Evolutionary conservation across 768 basidiomycete species (phyloP).

Genomic region (Pleurotus platypus): DNA sequence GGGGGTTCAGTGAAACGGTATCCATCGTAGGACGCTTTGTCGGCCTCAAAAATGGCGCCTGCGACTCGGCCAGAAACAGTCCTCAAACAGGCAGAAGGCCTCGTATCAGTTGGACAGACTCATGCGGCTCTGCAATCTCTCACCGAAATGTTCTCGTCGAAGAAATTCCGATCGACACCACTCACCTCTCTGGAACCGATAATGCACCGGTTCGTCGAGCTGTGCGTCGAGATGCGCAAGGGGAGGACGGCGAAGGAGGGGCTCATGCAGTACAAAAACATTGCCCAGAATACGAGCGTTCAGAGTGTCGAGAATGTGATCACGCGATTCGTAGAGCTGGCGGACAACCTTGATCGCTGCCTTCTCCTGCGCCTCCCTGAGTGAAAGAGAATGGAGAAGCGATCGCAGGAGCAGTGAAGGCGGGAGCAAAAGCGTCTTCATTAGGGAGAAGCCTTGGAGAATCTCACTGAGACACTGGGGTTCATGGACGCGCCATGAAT

Average conservation of each 20-base stretch:
- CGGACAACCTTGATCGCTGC: too few species aligned
- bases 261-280: slow-evolving; percentile 97
- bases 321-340: slow-evolving; percentile 75
- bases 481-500: too few species aligned
- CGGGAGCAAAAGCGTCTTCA: too few species aligned
- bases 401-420: too few species aligned
- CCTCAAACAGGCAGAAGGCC: slow-evolving; percentile 90
- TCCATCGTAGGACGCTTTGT: too few species aligned
- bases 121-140: slow-evolving; percentile 88
- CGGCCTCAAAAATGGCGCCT: slow-evolving; percentile 69
- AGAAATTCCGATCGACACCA: slow-evolving; percentile 91
- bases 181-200: slow-evolving; percentile 90
- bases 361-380: too few species aligned
- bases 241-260: slow-evolving; percentile 93
- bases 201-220: slow-evolving; percentile 91
- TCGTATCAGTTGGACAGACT: slow-evolving; percentile 87
- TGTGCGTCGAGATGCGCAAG: slow-evolving; percentile 93
- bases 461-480: too few species aligned
- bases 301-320: slow-evolving; percentile 91
- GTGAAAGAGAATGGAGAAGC: too few species aligned
- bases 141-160: slow-evolving; percentile 89
- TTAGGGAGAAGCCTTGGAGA: too few species aligned
- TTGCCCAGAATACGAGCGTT: slow-evolving; percentile 90
- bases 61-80: slow-evolving; percentile 90
- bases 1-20: too few species aligned